Evolutionary conservation across 192 early-diverging fungal species (phyloP), one percentile per base, ranked within the genome.

Genomic region (Cetraspora pellucida): DNA sequence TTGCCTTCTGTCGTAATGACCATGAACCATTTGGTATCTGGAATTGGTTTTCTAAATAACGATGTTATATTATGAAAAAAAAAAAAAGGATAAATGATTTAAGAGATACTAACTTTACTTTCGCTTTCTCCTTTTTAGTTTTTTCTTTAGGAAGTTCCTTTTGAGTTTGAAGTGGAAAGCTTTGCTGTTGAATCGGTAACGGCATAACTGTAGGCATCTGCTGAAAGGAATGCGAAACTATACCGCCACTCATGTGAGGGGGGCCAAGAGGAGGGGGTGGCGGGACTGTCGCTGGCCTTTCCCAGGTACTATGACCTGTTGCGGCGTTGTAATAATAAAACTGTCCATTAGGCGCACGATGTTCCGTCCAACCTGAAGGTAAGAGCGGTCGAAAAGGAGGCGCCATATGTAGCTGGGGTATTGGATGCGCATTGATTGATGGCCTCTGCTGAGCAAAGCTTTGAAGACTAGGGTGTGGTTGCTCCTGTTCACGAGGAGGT

Each of bases 291-390:
- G 75, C 67, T 21, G 88, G 88, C 50, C 81, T 79, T 28, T 88
- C 78, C 94, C 94, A 95, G n/a, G 87, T 84, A 72, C 88, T 92
- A 77, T 89, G 80, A 46, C 87, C 88, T 10, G 92, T 92, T 11
- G 85, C 74, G 0, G 89, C 73, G 77, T 95, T 93, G 80, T 92
- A 93, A 74, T 85, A 94, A 78, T 94, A 95, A n/a, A 86, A 46
- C 57, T 83, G 82, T 3, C 92, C 92, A 25, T 84, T 84, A 0
- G 90, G 88, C 14, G 87, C 88, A 64, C 77, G 77, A 63, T 91
- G 85, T 64, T 91, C 87, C 31, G 85, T 85, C 90, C 90, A 91
- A 45, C 88, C 88, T 57, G 83, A 79, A 44, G 88, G 88, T 58
- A 89, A 67, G 14, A 66, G 44, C 14, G 74, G 61, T 23, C 74